Evolutionary conservation across 208 protist genomes (phyloP).

Genomic region (Wallacemonas sp.): DNA sequence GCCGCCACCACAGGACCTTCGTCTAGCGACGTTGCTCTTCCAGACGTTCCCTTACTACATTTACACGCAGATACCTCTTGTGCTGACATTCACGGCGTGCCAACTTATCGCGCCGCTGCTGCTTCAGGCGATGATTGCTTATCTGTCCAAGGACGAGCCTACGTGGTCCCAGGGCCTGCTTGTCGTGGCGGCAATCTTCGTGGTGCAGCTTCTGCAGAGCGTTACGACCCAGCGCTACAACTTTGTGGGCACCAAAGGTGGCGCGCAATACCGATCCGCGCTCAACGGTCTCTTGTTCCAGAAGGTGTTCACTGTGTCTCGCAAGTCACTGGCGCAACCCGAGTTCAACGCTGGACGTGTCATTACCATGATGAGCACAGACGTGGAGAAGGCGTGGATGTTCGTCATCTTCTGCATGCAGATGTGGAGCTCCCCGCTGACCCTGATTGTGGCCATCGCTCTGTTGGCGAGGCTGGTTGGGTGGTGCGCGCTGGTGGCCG

Average conservation of each 20-base stretch:
- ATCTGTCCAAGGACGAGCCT: background rate
- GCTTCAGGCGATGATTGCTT: conserved; percentile 47
- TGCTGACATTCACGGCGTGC: conserved; percentile 42
- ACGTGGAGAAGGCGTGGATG: conserved; percentile 51
- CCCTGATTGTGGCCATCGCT: conserved; percentile 53
- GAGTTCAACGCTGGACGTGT: conserved; percentile 84
- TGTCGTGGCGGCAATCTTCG: conserved; percentile 40
- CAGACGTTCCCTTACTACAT: conserved; percentile 32
- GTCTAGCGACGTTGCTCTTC: conserved; percentile 17
- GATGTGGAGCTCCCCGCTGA: conserved; percentile 52
- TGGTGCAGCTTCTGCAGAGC: conserved; percentile 46
- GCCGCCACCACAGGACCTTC: conserved; percentile 15
- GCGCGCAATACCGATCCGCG: conserved; percentile 50
- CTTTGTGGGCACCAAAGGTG: conserved; percentile 40
- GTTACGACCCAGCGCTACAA: conserved; percentile 45
- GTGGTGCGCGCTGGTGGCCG: conserved; percentile 60
- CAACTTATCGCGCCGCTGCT: conserved; percentile 51
- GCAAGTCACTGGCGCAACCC: conserved; percentile 48
- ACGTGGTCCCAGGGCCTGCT: conserved; percentile 35
- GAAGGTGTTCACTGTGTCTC: conserved; percentile 71
- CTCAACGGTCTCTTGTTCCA: conserved; percentile 69
- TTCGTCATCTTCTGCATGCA: conserved; percentile 44
- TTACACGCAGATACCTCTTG: conserved; percentile 37
- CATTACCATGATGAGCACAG: conserved; percentile 85
- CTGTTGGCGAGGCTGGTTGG: conserved; percentile 61